phyloP scores from a whole-genome alignment of 768 basidiomycete species.

The Cystofilobasidium macerans region DNA sequence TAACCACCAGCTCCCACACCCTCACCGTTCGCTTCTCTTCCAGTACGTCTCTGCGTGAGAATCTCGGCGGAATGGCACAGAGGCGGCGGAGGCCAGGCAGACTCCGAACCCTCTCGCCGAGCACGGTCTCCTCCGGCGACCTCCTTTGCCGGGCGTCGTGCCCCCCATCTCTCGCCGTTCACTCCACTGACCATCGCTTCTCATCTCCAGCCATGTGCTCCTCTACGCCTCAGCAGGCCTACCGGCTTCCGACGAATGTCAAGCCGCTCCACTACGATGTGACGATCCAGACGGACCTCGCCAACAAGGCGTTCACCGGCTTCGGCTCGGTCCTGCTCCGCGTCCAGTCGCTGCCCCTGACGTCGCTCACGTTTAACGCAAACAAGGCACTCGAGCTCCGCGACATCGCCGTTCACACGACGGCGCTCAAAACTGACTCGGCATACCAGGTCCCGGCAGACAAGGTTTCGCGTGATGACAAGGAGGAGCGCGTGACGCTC shows the following conservation, averaged over 20 bases:
- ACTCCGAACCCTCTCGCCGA: too few species aligned
- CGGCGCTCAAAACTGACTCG: constrained; percentile 45
- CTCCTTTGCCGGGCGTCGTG: too few species aligned
- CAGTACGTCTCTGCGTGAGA: too few species aligned
- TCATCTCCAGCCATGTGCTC: neutral
- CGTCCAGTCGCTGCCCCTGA: constrained; percentile 49
- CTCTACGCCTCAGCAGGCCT: neutral
- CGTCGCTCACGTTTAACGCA: constrained; percentile 52
- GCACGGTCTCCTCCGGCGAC: too few species aligned
- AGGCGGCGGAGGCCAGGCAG: too few species aligned
- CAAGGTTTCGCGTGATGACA: constrained; percentile 49
- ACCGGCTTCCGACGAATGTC: constrained; percentile 24
- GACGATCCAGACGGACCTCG: constrained; percentile 60
- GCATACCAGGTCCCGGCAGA: constrained; percentile 40
- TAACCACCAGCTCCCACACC: too few species aligned
- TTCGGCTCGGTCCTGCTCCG: constrained; percentile 41
- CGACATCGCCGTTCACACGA: constrained; percentile 49
- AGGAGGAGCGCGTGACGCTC: constrained; percentile 56
- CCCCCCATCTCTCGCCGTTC: neutral
- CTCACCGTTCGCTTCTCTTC: too few species aligned
- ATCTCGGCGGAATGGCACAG: too few species aligned
- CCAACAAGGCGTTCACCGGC: constrained; percentile 63
- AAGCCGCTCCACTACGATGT: constrained; percentile 59
- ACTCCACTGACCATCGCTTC: neutral
- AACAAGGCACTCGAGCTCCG: constrained; percentile 49